Evolutionary conservation across 352 stramenopile genomes (phyloP), one percentile per base, ranked within the genome.

Genomic region (Pythium vanterpoolii): DNA sequence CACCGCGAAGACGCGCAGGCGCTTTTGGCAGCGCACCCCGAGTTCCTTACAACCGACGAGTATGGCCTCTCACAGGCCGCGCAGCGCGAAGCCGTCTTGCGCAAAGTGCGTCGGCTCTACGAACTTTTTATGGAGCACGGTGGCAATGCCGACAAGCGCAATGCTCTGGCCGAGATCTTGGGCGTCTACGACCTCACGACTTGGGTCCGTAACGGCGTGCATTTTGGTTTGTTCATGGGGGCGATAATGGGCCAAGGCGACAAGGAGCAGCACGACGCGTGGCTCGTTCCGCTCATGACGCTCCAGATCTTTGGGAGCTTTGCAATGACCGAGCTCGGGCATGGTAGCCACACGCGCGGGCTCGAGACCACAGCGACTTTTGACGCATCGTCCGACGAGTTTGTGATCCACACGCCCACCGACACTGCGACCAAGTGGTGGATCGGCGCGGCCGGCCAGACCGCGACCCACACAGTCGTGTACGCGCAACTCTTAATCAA

Each of bases 341-440:
- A 97, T 57, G 91, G 90, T 43, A 93, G 75, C 51, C 90, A 95
- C 69, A 86, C 84, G 34, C 72, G 76, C 28, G 81, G 80, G 13
- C 83, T 99, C 45, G 91, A 98, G 78, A 99, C 97, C 1, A 99
- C 95, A 1, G 97, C 96, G 13, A 98, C 90, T 0, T 99, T 98
- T 60, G 62, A 97, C 28, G 68, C 71, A 26, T 76, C 87, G 14
- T 80, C 71, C 1, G 82, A 98, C 51, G 91, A 96, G 69, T 99
- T 96, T 63, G 77, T 98, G 13, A 93, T 99, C 45, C 74, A 99
- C 72, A 96, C 91, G n/a, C 96, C 96, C 1, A 98, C 94, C 0
- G 71, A 98, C 45, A 98, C 94, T 5, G 90, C 86, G 31, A 90
- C 79, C 42, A 99, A 99, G 72, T 99, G 96, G 82, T 99, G 96